Evolutionary conservation across 2,329 filamentous ascomycete genomes (phyloP), one percentile per base, ranked within the genome.

Genomic region (Sarocladiaceae sp.): DNA sequence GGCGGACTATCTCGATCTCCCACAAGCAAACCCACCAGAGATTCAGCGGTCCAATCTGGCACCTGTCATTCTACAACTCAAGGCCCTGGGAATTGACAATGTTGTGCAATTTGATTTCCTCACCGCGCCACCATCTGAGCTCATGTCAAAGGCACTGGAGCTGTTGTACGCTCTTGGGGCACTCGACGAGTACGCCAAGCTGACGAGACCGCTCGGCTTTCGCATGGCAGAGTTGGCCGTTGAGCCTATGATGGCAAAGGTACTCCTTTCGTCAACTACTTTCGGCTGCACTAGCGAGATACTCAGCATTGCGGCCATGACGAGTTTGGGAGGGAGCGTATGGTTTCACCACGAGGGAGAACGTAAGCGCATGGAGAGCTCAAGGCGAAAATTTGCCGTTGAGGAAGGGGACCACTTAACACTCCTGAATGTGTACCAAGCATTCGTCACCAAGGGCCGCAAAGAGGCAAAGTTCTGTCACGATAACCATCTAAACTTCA

Each of bases 351-450:
- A 88, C 53, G 83, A 90, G 19, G 85, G 80, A 29, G 83, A 87
- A 52, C 85, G 84, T 56, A 89, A 85, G 55, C 71, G 74, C 42
- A 78, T 85, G 59, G 88, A 95, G 58, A 81, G 75, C 16, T 79
- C 82, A 21, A 75, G 86, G 37, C 76, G 87, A 39, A 87, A 85
- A 56, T 97, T 97, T 57, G 88, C 91, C 0, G 90, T 83, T 6
- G 88, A 94, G 49, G 90, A 97, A 67, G 93, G 93, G 1, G 93
- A 98, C 55, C 91, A 97, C 55, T 66, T 97, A 19, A 96, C 90
- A 1, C 76, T 96, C 10, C 74, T 96, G 32, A 97, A 98, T 55
- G 85, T 90, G n/a, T 97, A 93, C 58, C 84, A 90, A 58, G 80
- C 88, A 0, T 97, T 97, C 57, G 71, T 91, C 41, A 87, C 83